Conservation (phyloP, 257 asterid species). For the Salvia miltiorrhiza region DNA sequence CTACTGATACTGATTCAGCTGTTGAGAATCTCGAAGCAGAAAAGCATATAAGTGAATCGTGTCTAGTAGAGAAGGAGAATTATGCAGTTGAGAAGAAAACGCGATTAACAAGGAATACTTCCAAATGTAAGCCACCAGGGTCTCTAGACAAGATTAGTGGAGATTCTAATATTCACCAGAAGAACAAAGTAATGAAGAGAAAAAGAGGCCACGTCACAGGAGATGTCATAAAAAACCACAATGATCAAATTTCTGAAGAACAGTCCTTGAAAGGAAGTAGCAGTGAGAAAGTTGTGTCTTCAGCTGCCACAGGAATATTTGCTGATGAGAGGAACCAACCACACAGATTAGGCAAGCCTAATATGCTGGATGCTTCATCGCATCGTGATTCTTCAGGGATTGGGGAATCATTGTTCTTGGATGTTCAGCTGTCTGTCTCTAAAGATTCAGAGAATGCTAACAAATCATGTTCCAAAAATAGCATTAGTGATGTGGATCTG, state of each 20-base stretch:
- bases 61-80: conserved; percentile 12
- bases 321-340: conserved; percentile 19
- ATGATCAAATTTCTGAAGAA: conserved; percentile 16
- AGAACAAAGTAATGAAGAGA: conserved; percentile 19
- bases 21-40: conserved; percentile 14
- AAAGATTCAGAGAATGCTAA: conserved; percentile 26
- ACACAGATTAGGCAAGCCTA: conserved; percentile 19
- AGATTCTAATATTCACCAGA: conserved; percentile 20
- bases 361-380: conserved; percentile 28
- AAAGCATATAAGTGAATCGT: conserved; percentile 13
- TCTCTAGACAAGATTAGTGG: conserved; percentile 14
- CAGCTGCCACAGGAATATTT: conserved; percentile 12
- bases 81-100: conserved; percentile 17
- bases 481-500: conserved; percentile 10
- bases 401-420: conserved; percentile 8
- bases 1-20: neutral
- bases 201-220: conserved; percentile 13
- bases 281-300: conserved; percentile 17
- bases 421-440: conserved; percentile 21
- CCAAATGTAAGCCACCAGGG: conserved; percentile 15
- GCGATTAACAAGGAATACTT: conserved; percentile 41
- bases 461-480: conserved; percentile 1
- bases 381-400: conserved; percentile 13
- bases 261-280: conserved; percentile 19
- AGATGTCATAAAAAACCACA: conserved; percentile 7